These are phyloP conservation scores for Tolypocladium paradoxum DNA, from an alignment of 2,329 filamentous ascomycete genomes.

Conservation along the genomic window DNA sequence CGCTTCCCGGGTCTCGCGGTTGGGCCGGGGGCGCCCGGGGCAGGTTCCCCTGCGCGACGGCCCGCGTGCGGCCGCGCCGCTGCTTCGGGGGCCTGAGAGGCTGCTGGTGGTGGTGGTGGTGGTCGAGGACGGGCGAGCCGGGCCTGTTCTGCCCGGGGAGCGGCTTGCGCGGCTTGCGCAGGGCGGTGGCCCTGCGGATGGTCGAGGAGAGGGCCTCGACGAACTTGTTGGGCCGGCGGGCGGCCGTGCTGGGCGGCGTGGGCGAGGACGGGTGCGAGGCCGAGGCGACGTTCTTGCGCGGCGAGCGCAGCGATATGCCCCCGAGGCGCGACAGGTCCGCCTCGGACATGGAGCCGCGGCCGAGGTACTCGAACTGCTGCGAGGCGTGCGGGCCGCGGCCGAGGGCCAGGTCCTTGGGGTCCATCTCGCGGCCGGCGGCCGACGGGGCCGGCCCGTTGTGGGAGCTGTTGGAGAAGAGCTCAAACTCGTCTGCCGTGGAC, in stretches of 20 bases:
- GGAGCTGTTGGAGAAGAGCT: conserved; percentile 24
- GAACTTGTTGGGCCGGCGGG: conserved; percentile 26
- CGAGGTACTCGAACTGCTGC: conserved; percentile 13
- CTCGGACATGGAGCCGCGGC: conserved; percentile 32
- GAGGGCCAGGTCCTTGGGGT: conserved; percentile 17
- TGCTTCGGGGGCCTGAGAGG: conserved; percentile 23
- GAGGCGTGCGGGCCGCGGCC: conserved; percentile 4
- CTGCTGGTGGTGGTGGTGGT: conserved; percentile 11
- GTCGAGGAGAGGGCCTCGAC: conserved; percentile 31
- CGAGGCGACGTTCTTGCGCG: conserved; percentile 15
- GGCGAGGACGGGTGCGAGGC: conserved; percentile 21
- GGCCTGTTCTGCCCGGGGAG: conserved; percentile 8
- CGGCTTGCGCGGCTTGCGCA: conserved; percentile 19
- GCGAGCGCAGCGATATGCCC: conserved; percentile 33
- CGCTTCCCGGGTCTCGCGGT: conserved; percentile 14
- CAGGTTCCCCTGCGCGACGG: conserved; percentile 7
- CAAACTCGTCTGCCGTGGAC: conserved; percentile 24
- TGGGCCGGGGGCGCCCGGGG: conserved; percentile 15
- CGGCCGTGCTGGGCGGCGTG: conserved; percentile 18
- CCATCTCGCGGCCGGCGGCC: conserved; percentile 17
- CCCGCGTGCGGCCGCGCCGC: conserved; percentile 12
- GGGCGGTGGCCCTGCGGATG: conserved; percentile 26
- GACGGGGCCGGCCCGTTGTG: conserved; percentile 14
- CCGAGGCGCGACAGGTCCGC: conserved; percentile 35
- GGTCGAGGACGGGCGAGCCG: conserved; percentile 20